Percentiles rank a stretch among this genome's conserved stretches.
phyloP scores from a whole-genome alignment of 768 basidiomycete species.

The Mrakia gelida region DNA sequence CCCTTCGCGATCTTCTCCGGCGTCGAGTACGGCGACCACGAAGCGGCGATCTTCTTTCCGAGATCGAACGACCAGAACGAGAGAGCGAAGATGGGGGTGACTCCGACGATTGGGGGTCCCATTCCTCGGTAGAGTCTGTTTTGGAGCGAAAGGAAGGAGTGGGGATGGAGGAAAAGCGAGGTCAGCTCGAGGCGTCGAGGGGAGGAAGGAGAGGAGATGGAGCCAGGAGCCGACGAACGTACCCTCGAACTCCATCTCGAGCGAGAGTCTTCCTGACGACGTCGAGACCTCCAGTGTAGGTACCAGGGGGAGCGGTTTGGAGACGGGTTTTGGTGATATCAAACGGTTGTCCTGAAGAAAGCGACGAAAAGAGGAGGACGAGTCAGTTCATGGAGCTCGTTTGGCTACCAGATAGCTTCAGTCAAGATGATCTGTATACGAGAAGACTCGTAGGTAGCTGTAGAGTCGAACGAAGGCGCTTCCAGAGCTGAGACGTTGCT shows the following conservation, averaged over 20 bases:
- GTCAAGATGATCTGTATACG: neutral
- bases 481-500: neutral
- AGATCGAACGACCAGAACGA: slow-evolving; percentile 80
- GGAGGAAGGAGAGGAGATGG: slow-evolving; percentile 6
- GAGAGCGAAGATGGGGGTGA: slow-evolving; percentile 96
- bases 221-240: slow-evolving; percentile 34
- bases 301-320: slow-evolving; percentile 83
- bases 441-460: too few relatives aligned
- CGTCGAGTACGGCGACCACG: slow-evolving; percentile 40
- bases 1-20: slow-evolving; percentile 68
- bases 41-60: slow-evolving; percentile 73
- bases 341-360: slow-evolving; percentile 81
- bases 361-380: neutral
- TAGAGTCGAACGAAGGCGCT: neutral
- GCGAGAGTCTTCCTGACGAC: slow-evolving; percentile 86
- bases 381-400: neutral
- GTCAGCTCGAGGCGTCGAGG: neutral
- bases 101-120: slow-evolving; percentile 85
- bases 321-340: slow-evolving; percentile 76
- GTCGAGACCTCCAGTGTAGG: slow-evolving; percentile 87
- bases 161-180: too few relatives aligned
- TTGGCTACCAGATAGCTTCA: too few relatives aligned
- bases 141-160: neutral
- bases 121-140: slow-evolving; percentile 52
- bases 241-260: slow-evolving; percentile 88